Evolutionary conservation across 345 rosid genomes (phyloP), one percentile per base, ranked within the genome.

Genomic region (Hibiscus trionum): DNA sequence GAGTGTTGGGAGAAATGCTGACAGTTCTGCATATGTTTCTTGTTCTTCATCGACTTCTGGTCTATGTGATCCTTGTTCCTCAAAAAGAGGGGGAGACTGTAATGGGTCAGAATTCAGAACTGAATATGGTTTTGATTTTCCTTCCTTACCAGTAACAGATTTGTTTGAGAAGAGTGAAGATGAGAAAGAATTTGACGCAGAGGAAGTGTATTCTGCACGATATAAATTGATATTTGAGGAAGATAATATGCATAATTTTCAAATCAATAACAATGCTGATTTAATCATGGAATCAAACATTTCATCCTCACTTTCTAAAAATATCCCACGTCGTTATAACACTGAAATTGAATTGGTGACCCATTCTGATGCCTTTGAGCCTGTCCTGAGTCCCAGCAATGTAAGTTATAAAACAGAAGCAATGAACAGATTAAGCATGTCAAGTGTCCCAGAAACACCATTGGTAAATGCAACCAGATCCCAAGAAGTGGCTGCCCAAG

Each of bases 181-280:
- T 76, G 70, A 78, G 70, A 80, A 82, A 78, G 90, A 80, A 66
- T 71, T 71, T 78, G 63, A 71, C 65, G 69, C 71, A n/a, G 87
- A 83, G 47, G 70, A 75, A 59, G 79, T 78, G 65, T 72, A 79
- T 79, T 76, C 86, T 66, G 44, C 80, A 55, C 83, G 27, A 57
- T 77, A 61, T 58, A 80, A 72, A 44, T 74, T 86, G 79, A 78
- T 77, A 78, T 80, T 77, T 66, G 86, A 80, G 59, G 88, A 84
- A 66, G 90, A 82, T 56, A 79, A 75, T 72, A 86, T 89, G 96
- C 95, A 90, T 79, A 82, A 84, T 84, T 93, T 90, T 79, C 90
- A 82, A 80, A 86, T 90, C 80, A 80, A 77, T 79, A 88, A 86
- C 84, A 89, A 89, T 75, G 79, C 84, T 76, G 97, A 89, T 74